Percentiles rank a stretch among this genome's conserved stretches.
phyloP scores from a whole-genome alignment of 164 flowering plant genomes.

The Berberis vulgaris region DNA sequence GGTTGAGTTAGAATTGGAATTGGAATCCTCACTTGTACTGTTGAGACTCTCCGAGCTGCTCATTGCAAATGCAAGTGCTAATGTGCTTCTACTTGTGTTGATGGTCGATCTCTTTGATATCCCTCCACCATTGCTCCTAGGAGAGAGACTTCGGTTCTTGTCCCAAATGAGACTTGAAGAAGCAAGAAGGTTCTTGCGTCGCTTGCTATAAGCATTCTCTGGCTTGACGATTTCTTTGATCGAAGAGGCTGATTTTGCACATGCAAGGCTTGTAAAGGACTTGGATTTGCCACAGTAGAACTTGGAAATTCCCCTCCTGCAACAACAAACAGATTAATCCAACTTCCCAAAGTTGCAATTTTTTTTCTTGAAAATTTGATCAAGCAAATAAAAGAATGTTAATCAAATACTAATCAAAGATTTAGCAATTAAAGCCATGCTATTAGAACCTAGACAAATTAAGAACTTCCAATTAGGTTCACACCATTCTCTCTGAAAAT shows the following conservation, averaged over 20 bases:
- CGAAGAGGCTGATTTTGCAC: conserved; percentile 33
- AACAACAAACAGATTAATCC: neutral
- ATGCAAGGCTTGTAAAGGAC: conserved; percentile 64
- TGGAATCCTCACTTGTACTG: too few species aligned
- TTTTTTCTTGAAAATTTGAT: too few species aligned
- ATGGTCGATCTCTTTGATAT: conserved; percentile 16
- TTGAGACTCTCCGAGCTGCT: conserved; percentile 26
- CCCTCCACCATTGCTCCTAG: conserved; percentile 38
- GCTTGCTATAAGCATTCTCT: conserved; percentile 60
- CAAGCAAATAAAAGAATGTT: too few species aligned
- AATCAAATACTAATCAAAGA: too few species aligned
- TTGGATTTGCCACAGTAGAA: conserved; percentile 83
- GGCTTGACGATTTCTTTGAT: conserved; percentile 63
- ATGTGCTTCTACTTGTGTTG: conserved; percentile 35
- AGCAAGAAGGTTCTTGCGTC: conserved; percentile 62
- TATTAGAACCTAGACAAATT: too few species aligned
- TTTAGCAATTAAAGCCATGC: too few species aligned
- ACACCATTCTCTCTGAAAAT: too few species aligned
- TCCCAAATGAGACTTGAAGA: conserved; percentile 21
- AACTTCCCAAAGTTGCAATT: too few species aligned
- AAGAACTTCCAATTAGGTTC: too few species aligned
- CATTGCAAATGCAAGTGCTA: conserved; percentile 52
- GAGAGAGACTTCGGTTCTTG: conserved; percentile 23
- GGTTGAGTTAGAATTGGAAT: too few species aligned
- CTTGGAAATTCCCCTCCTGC: conserved; percentile 76